phyloP scores from a whole-genome alignment of 164 flowering plant species.

The Hamamelis virginiana region DNA sequence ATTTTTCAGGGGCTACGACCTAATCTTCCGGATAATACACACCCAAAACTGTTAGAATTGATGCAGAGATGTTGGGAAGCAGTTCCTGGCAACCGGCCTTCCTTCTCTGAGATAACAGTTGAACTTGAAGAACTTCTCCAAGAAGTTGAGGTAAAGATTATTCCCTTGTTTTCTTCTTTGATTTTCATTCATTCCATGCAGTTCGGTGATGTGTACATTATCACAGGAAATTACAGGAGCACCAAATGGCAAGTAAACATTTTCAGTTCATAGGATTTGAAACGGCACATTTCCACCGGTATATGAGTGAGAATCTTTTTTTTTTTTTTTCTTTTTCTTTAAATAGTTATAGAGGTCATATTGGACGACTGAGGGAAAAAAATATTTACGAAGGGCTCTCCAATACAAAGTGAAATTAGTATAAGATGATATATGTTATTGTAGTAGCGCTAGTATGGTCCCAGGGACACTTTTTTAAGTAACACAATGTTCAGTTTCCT shows the following conservation, averaged over 20 bases:
- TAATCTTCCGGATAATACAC: conserved; percentile 57
- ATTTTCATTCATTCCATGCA: neutral
- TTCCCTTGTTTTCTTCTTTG: neutral
- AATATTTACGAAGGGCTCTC: neutral
- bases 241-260: conserved; percentile 14
- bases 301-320: conserved; percentile 5
- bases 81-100: conserved; percentile 60
- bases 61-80: conserved; percentile 94
- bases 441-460: neutral
- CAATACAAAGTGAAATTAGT: neutral
- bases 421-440: neutral
- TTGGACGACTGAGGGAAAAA: conserved; percentile 7
- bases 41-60: conserved; percentile 64
- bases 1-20: conserved; percentile 76
- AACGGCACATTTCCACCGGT: conserved; percentile 8
- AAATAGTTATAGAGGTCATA: conserved; percentile 12
- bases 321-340: neutral
- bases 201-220: neutral
- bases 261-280: neutral
- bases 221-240: conserved; percentile 24
- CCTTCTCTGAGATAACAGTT: conserved; percentile 56
- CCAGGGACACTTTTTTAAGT: neutral
- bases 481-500: neutral
- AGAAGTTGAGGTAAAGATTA: conserved; percentile 44
- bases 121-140: conserved; percentile 59